Conservation (phyloP, 306 rosid genomes). For the Sicyos baderoa region DNA sequence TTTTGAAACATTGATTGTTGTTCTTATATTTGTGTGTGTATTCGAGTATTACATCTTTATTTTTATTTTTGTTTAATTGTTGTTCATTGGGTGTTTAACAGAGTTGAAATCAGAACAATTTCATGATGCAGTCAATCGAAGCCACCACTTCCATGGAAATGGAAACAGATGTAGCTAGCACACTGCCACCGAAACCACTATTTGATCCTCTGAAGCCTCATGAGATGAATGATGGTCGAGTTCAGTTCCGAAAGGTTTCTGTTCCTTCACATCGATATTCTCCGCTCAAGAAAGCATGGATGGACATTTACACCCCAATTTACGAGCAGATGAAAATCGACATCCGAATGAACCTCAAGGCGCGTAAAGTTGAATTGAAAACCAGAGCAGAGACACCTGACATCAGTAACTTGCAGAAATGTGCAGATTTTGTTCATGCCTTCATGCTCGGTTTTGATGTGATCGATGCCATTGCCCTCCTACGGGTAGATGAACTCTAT, state of each 20-base stretch:
- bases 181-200: conserved; percentile 56
- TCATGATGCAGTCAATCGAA: conserved; percentile 45
- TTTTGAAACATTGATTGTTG: no score
- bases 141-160: conserved; percentile 50
- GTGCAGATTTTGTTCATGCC: conserved; percentile 88
- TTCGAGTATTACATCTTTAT: no score
- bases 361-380: conserved; percentile 69
- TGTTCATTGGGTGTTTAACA: conserved; percentile 4
- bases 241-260: conserved; percentile 68
- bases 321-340: conserved; percentile 81
- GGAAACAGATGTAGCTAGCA: conserved; percentile 27
- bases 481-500: conserved; percentile 81
- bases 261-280: conserved; percentile 78
- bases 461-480: conserved; percentile 67
- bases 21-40: no score
- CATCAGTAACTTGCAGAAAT: conserved; percentile 67
- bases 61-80: not conserved
- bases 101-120: conserved; percentile 1
- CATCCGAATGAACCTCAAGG: conserved; percentile 75
- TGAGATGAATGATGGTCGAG: conserved; percentile 74
- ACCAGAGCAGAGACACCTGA: conserved; percentile 75
- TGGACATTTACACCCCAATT: conserved; percentile 71
- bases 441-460: conserved; percentile 83
- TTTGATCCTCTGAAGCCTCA: conserved; percentile 72
- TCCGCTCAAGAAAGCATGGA: conserved; percentile 81